Base-by-base conservation (phyloP, 805 yeast genomes). In the Metschnikowia picachoensis region DNA sequence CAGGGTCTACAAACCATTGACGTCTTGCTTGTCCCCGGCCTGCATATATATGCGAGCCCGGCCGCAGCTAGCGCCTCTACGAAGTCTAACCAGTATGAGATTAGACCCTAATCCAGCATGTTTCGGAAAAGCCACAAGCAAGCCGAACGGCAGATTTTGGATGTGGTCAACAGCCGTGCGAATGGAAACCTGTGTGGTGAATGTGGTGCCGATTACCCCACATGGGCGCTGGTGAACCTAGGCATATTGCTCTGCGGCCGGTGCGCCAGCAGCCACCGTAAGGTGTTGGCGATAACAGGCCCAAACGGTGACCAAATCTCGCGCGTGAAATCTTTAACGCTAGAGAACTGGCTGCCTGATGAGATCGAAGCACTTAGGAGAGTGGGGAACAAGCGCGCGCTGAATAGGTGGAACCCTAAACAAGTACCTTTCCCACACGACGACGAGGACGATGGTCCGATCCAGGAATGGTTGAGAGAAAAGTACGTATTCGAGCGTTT, bases 231-330 rank as follows among this genome's bases (percentile, higher is more conserved):
- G 33, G 64, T 58, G 46, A 69, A 61, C 50, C 49, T 87, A 36
- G 95, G 95, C 27, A 67, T 87, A 4, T 82, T 88, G 48, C 68
- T 88, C 14, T 88, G 96, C 68, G 94, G 94, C 13, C 70, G 94
- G 53, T 88, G 96, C 73, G 92, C 95, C 8, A 80, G 87, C 3
- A 74, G 82, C 30, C 96, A 88, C 64, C 72, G 88, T 49, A 77
- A 77, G 46, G 69, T 87, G 36, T 59, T 72, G 17, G 40, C 51
- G 9, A 37, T 29, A 14, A 30, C 42, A 20, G 68, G 67, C 0
- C 87, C 89, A 0, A 56, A 72, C 2, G 80, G 80, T 35, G 57
- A 56, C 28, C 55, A 53, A 15, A 64, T 83, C 11, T 82, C 91
- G 5, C 66, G 71, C 41, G 87, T 87, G 8, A 86, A 85, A 57